Evolutionary conservation across 2,329 filamentous ascomycete genomes (phyloP), one percentile per base, ranked within the genome.

Genomic region (Penicillium fuscoglaucum): DNA sequence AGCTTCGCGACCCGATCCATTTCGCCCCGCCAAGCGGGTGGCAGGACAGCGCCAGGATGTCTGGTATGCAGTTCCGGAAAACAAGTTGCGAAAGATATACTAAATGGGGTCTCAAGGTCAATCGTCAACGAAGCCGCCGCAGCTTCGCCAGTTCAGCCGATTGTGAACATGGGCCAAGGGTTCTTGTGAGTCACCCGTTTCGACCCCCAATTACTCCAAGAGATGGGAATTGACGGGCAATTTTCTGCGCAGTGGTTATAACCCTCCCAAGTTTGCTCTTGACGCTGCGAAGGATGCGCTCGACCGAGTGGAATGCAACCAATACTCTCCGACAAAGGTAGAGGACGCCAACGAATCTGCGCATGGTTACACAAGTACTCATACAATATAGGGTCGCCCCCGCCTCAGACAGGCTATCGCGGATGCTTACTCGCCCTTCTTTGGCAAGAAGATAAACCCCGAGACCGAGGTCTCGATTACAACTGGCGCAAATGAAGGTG

Each of bases 391-490:
- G 80, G 95, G 95, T 60, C 87, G 93, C 7, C 93, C 95, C 43
- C 85, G 93, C 55, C 83, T 99, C 71, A 93, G 89, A 83, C 91
- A 98, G 80, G 95, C 95, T 52, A 88, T 99, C 69, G 90, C 95
- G 2, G 87, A 96, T 69, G 90, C 95, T 24, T 99, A 99, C 79
- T 90, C 91, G 15, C 91, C 92, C 0, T 88, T 89, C 75, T 98
- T 96, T 81, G 91, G 91, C 37, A 86, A 90, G 54, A 81, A 84
- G 62, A 77, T 99, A 45, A 83, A 99, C 74, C 91, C 93, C 0
- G 91, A 96, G 39, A 96, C 88, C 2, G 95, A 99, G 74, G 89
- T 99, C 60, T 93, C 91, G 24, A 91, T 99, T 73, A 98, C 95
- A 5, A 98, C 93, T 1, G 79, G 79, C 35, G 79, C 79, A 51